Conservation (phyloP, 129 eudicot genomes). For the Saposhnikovia divaricata region DNA sequence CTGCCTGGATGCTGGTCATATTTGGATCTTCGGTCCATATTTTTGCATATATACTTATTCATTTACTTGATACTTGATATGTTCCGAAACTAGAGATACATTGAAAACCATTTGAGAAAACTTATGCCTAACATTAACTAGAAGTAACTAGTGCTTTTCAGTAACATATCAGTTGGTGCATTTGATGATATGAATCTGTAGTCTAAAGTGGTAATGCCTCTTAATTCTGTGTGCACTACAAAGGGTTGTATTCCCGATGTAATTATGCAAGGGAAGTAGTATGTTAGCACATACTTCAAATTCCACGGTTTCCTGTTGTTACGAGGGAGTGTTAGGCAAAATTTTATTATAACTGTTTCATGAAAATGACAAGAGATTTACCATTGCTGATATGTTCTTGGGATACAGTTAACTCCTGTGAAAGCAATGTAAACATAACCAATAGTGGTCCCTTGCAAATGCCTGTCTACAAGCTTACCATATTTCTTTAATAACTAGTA, state of each 20-base stretch:
- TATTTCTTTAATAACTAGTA: neutral
- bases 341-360: neutral
- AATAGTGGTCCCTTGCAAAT: neutral
- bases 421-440: neutral
- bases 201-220: neutral
- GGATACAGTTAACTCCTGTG: neutral
- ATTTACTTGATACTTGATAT: neutral
- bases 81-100: neutral
- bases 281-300: neutral
- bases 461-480: neutral
- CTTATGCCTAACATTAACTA: neutral
- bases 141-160: neutral
- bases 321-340: neutral
- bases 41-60: neutral
- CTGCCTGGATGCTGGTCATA: neutral
- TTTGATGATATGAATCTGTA: neutral
- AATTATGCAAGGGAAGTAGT: neutral
- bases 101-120: neutral
- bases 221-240: neutral
- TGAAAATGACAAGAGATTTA: neutral
- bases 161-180: neutral
- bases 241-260: neutral
- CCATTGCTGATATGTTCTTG: neutral
- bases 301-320: neutral
- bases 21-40: neutral